A percentile compares a stretch with the other conserved stretches of the same genome.
Conservation (phyloP, 352 stramenopile genomes). For the Peronospora farinosa region DNA sequence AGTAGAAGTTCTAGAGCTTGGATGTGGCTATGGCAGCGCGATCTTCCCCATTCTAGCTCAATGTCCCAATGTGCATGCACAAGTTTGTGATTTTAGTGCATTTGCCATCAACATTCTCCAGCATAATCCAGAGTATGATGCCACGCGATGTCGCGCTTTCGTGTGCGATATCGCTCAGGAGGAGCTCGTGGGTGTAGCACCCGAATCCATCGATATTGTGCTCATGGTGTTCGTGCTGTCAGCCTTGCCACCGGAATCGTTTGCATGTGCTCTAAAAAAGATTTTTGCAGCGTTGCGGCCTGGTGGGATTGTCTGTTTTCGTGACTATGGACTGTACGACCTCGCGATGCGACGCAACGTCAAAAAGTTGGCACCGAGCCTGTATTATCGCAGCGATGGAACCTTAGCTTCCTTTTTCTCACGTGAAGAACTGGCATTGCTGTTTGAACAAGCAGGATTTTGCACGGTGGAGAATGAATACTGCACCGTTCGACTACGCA, state of each 20-base stretch:
- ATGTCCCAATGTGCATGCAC: constrained; percentile 53
- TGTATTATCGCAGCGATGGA: constrained; percentile 74
- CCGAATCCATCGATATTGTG: constrained; percentile 60
- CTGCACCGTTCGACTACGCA: constrained; percentile 64
- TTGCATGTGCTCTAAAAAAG: constrained; percentile 46
- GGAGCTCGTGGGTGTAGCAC: constrained; percentile 35
- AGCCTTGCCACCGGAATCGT: constrained; percentile 54
- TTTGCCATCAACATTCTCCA: constrained; percentile 64
- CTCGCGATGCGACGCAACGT: constrained; percentile 79
- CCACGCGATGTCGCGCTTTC: constrained; percentile 51
- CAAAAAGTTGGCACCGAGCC: constrained; percentile 46
- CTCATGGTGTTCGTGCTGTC: constrained; percentile 84
- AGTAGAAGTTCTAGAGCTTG: constrained; percentile 66
- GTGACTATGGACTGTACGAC: constrained; percentile 85
- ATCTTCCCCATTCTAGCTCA: constrained; percentile 78
- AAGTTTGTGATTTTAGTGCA: constrained; percentile 82
- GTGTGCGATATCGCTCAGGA: constrained; percentile 66
- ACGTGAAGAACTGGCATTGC: constrained; percentile 35
- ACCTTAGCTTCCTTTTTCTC: constrained; percentile 81
- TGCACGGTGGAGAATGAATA: constrained; percentile 61
- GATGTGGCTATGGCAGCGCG: constrained; percentile 83
- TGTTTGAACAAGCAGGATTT: constrained; percentile 50
- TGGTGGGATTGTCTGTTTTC: constrained; percentile 75
- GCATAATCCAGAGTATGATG: constrained; percentile 44
- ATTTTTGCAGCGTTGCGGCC: constrained; percentile 46